These are phyloP conservation scores for Russula emetica DNA, from an alignment of 768 basidiomycete species.

Conservation along the genomic window DNA sequence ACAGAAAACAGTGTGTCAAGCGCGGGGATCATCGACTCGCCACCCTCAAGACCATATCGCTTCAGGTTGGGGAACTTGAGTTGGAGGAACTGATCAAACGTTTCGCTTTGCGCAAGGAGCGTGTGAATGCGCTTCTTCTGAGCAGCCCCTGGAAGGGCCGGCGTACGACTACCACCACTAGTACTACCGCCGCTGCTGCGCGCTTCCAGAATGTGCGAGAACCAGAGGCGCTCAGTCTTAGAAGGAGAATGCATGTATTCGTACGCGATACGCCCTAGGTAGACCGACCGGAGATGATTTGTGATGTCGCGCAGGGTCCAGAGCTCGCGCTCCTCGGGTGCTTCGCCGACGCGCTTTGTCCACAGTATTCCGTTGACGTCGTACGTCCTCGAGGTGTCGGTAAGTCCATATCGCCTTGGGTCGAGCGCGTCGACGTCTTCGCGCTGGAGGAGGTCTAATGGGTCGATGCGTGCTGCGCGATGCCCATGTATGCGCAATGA, in stretches of 20 bases:
- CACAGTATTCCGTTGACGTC: conserved; percentile 81
- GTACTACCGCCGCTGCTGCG: background rate
- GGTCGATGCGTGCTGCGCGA: conserved; percentile 81
- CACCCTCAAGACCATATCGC: conserved; percentile 86
- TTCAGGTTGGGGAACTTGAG: conserved; percentile 86
- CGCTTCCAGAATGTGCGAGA: conserved; percentile 79
- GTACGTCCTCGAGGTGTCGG: conserved; percentile 49
- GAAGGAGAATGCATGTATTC: conserved; percentile 90
- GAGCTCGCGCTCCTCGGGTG: conserved; percentile 36
- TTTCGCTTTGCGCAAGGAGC: conserved; percentile 71
- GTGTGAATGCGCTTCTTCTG: conserved; percentile 57
- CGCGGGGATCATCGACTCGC: conserved; percentile 90
- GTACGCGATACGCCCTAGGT: conserved; percentile 83
- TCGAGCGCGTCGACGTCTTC: conserved; percentile 75
- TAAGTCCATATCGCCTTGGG: conserved; percentile 71
- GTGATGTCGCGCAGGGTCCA: conserved; percentile 73
- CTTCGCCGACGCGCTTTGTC: conserved; percentile 47
- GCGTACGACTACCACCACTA: conserved; percentile 32
- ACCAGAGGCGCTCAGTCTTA: conserved; percentile 85
- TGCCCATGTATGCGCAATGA: conserved; percentile 82
- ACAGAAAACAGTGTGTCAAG: conserved; percentile 69
- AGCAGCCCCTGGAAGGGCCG: conserved; percentile 32
- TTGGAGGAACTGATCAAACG: conserved; percentile 80
- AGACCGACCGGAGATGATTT: conserved; percentile 62
- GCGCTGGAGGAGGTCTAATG: conserved; percentile 80